Evolutionary conservation across 1,284 basidiomycete species (phyloP).

Genomic region (Flammula alnicola): DNA sequence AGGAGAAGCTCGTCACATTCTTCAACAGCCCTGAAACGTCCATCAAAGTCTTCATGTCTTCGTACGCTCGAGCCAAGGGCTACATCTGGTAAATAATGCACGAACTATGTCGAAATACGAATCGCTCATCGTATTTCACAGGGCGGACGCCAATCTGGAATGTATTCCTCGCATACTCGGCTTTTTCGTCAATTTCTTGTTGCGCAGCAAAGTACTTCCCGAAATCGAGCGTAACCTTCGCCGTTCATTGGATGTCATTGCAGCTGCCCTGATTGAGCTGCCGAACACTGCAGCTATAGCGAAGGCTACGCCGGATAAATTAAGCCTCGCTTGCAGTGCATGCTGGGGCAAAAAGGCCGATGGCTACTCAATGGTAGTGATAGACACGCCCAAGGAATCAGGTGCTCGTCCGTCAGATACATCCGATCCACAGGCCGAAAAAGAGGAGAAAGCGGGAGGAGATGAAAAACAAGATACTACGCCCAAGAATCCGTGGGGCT

Average conservation of each 20-base stretch:
- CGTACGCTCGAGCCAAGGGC: constrained; percentile 61
- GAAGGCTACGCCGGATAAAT: constrained; percentile 54
- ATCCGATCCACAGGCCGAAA: constrained; percentile 8
- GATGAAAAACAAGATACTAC: too few species aligned
- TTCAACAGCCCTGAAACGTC: constrained; percentile 56
- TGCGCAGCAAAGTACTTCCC: constrained; percentile 63
- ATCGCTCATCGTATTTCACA: constrained; percentile 25
- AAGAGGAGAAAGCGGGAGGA: too few species aligned
- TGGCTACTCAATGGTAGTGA: constrained; percentile 21
- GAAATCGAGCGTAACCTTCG: constrained; percentile 46
- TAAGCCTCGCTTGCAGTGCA: constrained; percentile 49
- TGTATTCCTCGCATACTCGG: constrained; percentile 56
- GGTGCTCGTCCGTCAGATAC: too few species aligned
- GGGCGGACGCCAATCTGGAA: constrained; percentile 46
- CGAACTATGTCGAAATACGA: neutral
- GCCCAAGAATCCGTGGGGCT: too few species aligned
- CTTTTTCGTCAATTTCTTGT: constrained; percentile 64
- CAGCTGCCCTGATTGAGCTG: constrained; percentile 58
- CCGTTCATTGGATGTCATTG: constrained; percentile 47
- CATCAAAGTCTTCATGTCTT: constrained; percentile 65
- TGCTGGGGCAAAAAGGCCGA: constrained; percentile 49
- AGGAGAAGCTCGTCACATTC: constrained; percentile 52
- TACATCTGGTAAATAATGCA: constrained; percentile 56
- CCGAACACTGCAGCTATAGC: constrained; percentile 55
- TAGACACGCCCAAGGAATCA: constrained; percentile 6